Evolutionary conservation across 106 monocot genomes (phyloP).

Genomic region (Dioscorea zingiberensis): DNA sequence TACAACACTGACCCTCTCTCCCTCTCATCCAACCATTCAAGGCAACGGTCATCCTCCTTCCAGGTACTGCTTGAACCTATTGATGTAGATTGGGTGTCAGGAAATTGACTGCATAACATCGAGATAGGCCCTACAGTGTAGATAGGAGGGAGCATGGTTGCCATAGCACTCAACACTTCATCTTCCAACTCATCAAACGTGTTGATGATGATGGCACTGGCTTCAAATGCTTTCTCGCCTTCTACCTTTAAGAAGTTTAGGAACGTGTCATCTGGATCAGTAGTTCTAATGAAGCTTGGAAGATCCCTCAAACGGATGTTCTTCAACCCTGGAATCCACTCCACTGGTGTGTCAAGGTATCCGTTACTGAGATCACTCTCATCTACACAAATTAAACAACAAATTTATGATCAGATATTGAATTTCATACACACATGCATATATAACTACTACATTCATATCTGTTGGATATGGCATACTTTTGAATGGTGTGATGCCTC

Average conservation of each 20-base stretch:
- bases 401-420: background rate
- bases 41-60: conserved; percentile 27
- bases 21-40: conserved; percentile 33
- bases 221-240: conserved; percentile 1
- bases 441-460: no score
- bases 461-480: no score
- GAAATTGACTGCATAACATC: conserved; percentile 7
- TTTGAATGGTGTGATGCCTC: background rate
- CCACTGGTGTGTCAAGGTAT: conserved; percentile 35
- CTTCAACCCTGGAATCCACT: conserved; percentile 36
- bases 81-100: conserved; percentile 4
- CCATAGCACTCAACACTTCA: conserved; percentile 22
- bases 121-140: conserved; percentile 38
- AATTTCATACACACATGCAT: no score
- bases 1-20: conserved; percentile 19
- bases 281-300: conserved; percentile 32
- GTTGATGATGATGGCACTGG: conserved; percentile 40
- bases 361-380: conserved; percentile 25
- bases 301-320: conserved; percentile 39
- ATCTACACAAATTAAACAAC: conserved; percentile 11
- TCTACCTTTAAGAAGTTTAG: conserved; percentile 12
- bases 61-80: conserved; percentile 31
- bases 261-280: conserved; percentile 20
- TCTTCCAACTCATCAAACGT: conserved; percentile 49
- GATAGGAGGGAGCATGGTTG: conserved; percentile 21